Percentiles rank a stretch among this genome's conserved stretches.
These are phyloP conservation scores for Fusarium torreyae DNA, from an alignment of 2,329 filamentous ascomycete genomes.

Conservation along the genomic window DNA sequence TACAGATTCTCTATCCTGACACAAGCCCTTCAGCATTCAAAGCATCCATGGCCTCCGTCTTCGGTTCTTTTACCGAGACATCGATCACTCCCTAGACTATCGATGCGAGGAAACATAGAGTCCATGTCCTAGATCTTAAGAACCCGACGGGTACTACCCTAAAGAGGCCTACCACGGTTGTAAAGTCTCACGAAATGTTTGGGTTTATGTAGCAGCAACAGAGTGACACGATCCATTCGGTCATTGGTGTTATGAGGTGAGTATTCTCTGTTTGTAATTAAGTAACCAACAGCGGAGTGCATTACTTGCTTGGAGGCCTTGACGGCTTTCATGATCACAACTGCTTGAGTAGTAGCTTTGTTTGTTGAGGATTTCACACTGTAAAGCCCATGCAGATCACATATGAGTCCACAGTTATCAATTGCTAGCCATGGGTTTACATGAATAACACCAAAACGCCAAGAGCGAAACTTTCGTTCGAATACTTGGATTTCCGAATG, in stretches of 20 bases:
- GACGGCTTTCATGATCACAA: too few species aligned
- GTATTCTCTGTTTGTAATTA: too few species aligned
- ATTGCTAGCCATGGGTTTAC: background rate
- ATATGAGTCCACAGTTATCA: background rate
- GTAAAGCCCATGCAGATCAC: too few species aligned
- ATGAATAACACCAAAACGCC: background rate
- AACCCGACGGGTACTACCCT: constrained; percentile 29
- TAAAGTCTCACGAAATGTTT: constrained; percentile 13
- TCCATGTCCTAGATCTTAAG: constrained; percentile 10
- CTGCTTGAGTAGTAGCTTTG: too few species aligned
- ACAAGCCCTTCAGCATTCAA: background rate
- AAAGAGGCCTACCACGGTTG: constrained; percentile 13
- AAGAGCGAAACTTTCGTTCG: background rate
- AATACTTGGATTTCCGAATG: constrained; percentile 1
- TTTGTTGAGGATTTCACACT: too few species aligned
- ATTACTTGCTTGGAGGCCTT: too few species aligned
- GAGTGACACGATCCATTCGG: background rate
- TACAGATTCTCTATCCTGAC: constrained; percentile 6
- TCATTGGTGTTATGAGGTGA: background rate
- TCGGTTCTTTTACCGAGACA: constrained; percentile 38
- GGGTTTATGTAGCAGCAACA: background rate
- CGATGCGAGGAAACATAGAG: constrained; percentile 13
- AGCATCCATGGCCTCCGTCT: background rate
- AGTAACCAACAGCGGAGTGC: too few species aligned
- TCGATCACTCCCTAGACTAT: constrained; percentile 10